Evolutionary conservation across 306 rosid species (phyloP).

Genomic region (Quercus alba): DNA sequence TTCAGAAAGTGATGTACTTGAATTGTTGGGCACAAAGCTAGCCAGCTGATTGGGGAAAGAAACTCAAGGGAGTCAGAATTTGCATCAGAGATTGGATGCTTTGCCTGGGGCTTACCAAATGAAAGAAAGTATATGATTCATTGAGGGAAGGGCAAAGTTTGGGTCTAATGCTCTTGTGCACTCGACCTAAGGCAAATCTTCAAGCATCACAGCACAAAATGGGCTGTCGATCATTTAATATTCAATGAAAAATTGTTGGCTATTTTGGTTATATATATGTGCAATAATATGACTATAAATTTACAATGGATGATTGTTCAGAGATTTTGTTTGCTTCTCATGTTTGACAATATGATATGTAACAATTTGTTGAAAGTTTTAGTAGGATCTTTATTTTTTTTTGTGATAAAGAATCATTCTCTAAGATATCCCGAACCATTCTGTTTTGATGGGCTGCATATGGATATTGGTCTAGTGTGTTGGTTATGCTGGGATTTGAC

Average conservation of each 20-base stretch:
- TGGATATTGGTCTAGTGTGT: too few relatives aligned
- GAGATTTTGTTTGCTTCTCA: not conserved
- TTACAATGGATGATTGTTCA: not conserved
- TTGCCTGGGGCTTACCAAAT: not conserved
- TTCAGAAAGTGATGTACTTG: slow-evolving; percentile 28
- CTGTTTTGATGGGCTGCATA: too few relatives aligned
- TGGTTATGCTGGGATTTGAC: too few relatives aligned
- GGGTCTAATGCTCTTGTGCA: too few relatives aligned
- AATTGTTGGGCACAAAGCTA: slow-evolving; percentile 29
- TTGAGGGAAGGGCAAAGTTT: not conserved
- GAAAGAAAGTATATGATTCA: not conserved
- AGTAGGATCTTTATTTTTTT: not conserved
- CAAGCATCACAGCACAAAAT: not conserved
- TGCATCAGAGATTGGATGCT: not conserved
- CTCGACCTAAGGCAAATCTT: not conserved
- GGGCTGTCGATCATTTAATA: not conserved
- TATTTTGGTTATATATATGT: not conserved
- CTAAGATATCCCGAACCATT: too few relatives aligned
- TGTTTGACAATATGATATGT: not conserved
- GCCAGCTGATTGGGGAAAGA: not conserved
- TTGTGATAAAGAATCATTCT: not conserved
- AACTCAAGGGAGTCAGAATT: not conserved
- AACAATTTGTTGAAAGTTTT: not conserved
- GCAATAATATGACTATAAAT: not conserved
- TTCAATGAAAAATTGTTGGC: not conserved